phyloP scores from a whole-genome alignment of 345 rosid genomes.

The Citropsis articulata region DNA sequence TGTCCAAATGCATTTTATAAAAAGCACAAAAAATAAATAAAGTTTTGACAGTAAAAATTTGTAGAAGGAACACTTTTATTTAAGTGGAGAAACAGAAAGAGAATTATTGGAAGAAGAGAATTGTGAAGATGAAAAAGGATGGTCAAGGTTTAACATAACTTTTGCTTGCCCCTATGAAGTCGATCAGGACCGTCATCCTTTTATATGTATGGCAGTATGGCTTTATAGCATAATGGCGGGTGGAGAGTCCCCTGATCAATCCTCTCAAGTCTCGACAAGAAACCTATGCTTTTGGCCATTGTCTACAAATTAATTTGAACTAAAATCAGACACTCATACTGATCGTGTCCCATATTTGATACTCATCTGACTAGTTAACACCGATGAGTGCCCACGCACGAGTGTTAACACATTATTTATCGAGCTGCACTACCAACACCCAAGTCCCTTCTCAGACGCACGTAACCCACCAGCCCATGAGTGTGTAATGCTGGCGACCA shows the following conservation, averaged over 20 bases:
- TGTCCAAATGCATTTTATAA: neutral
- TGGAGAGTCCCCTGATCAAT: slow-evolving; percentile 96
- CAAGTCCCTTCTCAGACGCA: no score
- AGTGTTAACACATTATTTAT: no score
- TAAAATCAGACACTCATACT: neutral
- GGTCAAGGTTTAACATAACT: slow-evolving; percentile 42
- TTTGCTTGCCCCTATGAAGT: slow-evolving; percentile 78
- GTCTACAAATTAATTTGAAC: slow-evolving; percentile 44
- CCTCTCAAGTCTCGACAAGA: slow-evolving; percentile 70
- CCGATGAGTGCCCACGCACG: no score
- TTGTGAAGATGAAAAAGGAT: neutral
- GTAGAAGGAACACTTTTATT: neutral
- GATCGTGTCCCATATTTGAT: neutral
- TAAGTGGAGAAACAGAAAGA: neutral
- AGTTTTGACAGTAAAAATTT: neutral
- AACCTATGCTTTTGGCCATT: slow-evolving; percentile 89
- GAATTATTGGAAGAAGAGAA: neutral
- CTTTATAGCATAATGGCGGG: slow-evolving; percentile 84
- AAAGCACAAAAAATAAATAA: neutral
- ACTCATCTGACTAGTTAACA: no score
- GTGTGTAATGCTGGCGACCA: no score
- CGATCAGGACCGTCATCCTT: slow-evolving; percentile 84
- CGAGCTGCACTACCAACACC: no score
- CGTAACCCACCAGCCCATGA: no score
- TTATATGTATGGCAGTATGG: slow-evolving; percentile 48